Evolutionary conservation across 176 grass and related monocot species (phyloP).

Genomic region (Bothriochloa decipiens): DNA sequence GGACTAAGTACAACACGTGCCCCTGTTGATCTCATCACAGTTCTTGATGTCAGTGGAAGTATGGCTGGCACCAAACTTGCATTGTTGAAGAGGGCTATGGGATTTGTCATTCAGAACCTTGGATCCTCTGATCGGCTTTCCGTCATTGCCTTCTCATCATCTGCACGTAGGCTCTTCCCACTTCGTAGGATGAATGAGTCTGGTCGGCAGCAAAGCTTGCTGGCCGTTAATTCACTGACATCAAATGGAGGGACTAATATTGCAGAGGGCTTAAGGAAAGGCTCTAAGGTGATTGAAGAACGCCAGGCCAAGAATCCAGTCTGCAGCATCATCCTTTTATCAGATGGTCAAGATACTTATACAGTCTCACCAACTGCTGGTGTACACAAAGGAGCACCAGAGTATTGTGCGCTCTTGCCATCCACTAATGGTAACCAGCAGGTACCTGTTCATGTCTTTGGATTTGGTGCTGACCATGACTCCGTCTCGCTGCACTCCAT

Average conservation of each 20-base stretch:
- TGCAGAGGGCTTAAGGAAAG: constrained; percentile 85
- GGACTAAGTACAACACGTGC: constrained; percentile 48
- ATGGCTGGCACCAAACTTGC: constrained; percentile 95
- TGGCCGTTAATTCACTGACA: constrained; percentile 76
- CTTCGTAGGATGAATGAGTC: constrained; percentile 82
- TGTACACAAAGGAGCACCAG: constrained; percentile 48
- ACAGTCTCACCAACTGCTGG: constrained; percentile 63
- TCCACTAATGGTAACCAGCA: constrained; percentile 49
- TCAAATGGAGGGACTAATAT: constrained; percentile 92
- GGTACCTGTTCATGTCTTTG: constrained; percentile 87
- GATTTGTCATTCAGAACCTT: constrained; percentile 97
- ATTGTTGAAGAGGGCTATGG: constrained; percentile 93
- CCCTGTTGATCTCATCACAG: constrained; percentile 87
- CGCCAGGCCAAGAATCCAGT: constrained; percentile 89
- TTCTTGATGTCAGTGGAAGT: constrained; percentile 96
- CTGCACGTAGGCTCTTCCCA: constrained; percentile 78
- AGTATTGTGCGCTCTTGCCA: constrained; percentile 76
- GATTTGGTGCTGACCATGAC: constrained; percentile 91
- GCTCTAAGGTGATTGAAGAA: constrained; percentile 87
- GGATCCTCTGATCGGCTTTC: constrained; percentile 80
- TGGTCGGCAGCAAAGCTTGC: constrained; percentile 70
- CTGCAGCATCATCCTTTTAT: constrained; percentile 91
- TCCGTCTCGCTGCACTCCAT: constrained; percentile 75
- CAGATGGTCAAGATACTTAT: constrained; percentile 92
- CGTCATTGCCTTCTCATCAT: constrained; percentile 88